phyloP scores from a whole-genome alignment of 2,329 filamentous ascomycete species.

The Cladosporium sp. region DNA sequence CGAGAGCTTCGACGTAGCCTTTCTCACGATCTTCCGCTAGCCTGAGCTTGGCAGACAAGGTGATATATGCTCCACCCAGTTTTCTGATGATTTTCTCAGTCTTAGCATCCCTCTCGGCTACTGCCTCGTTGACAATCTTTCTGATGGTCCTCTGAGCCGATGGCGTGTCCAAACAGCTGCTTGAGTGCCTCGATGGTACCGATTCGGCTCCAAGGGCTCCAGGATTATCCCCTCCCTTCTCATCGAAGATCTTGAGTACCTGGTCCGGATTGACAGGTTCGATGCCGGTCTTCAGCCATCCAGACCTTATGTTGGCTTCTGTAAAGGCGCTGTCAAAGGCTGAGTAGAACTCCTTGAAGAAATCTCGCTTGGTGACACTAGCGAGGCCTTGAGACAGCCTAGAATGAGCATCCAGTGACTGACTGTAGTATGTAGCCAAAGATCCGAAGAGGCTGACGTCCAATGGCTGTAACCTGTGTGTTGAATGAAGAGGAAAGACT shows the following conservation, averaged over 20 bases:
- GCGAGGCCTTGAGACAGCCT: slow-evolving; percentile 6
- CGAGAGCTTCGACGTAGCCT: background rate
- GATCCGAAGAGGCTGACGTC: slow-evolving; percentile 17
- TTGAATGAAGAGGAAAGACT: slow-evolving; percentile 6
- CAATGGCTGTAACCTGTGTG: slow-evolving; percentile 14
- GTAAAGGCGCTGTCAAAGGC: slow-evolving; percentile 13
- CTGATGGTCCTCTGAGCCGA: background rate
- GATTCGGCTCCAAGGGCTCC: background rate
- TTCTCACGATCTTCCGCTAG: background rate
- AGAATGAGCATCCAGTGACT: slow-evolving; percentile 9
- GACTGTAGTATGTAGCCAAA: slow-evolving; percentile 15
- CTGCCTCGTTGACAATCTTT: background rate
- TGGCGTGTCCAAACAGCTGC: background rate
- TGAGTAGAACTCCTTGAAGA: slow-evolving; percentile 14
- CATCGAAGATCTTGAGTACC: background rate
- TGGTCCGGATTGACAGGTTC: slow-evolving; percentile 12
- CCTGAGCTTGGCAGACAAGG: background rate
- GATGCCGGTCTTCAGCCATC: slow-evolving; percentile 14
- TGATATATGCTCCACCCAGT: background rate
- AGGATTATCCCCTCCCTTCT: background rate
- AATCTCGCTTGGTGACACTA: slow-evolving; percentile 13
- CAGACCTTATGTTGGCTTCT: slow-evolving; percentile 12
- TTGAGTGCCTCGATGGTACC: background rate
- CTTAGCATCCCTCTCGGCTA: background rate
- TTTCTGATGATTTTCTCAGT: background rate